These are phyloP conservation scores for Colletotrichum coccodes DNA, from an alignment of 2,329 filamentous ascomycete species.

Conservation along the genomic window DNA sequence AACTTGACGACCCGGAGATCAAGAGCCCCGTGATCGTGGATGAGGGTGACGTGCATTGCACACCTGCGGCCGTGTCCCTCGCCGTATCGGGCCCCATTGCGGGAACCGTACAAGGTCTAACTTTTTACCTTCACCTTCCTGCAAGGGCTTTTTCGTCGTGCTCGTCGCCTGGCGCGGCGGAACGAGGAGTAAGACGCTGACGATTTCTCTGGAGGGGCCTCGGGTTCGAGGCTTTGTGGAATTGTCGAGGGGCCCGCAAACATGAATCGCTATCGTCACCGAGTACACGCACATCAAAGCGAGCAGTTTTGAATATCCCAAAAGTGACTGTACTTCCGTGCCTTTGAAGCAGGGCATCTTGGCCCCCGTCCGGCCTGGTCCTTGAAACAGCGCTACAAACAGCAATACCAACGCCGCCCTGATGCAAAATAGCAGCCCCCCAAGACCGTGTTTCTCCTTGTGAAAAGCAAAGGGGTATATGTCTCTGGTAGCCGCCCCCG, in stretches of 20 bases:
- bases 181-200: slow-evolving; percentile 4
- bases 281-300: not conserved
- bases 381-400: not conserved
- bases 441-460: not conserved
- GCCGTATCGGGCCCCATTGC: not conserved
- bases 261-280: not conserved
- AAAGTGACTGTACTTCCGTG: not conserved
- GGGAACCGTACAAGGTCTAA: slow-evolving; percentile 2
- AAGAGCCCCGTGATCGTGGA: slow-evolving; percentile 16
- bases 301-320: not conserved
- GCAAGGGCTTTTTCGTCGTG: not conserved
- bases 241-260: too few relatives aligned
- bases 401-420: not conserved
- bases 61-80: slow-evolving; percentile 17
- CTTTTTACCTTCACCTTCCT: slow-evolving; percentile 2
- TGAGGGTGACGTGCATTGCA: slow-evolving; percentile 22
- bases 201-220: not conserved
- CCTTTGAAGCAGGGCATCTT: not conserved
- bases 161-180: not conserved
- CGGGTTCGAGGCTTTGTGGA: not conserved
- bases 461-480: slow-evolving; percentile 8
- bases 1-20: slow-evolving; percentile 20
- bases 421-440: not conserved
- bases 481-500: not conserved
- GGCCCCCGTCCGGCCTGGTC: not conserved